These are phyloP conservation scores for Trichophyton schoenleinii DNA, from an alignment of 2,329 filamentous ascomycete species.

Conservation along the genomic window DNA sequence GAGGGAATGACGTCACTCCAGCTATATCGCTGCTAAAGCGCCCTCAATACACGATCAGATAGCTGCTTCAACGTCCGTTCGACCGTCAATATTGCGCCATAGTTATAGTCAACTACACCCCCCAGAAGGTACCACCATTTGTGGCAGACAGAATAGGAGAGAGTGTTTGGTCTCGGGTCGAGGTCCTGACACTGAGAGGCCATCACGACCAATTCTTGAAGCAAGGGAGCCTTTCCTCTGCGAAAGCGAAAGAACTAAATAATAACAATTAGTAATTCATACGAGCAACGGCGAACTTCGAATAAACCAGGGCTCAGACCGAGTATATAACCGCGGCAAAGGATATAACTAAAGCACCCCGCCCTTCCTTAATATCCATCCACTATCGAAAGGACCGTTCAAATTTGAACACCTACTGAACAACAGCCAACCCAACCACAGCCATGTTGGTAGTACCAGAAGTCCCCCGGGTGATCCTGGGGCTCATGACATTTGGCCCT, in stretches of 20 bases:
- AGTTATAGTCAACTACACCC: no score
- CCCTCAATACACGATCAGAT: no score
- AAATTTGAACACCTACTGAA: neutral
- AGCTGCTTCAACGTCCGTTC: no score
- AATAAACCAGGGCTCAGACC: no score
- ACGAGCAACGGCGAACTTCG: neutral
- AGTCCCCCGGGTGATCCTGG: constrained; percentile 63
- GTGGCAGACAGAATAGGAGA: no score
- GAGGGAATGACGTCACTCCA: neutral
- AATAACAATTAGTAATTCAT: neutral
- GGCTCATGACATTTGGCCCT: constrained; percentile 74
- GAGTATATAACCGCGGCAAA: neutral
- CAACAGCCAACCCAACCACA: neutral
- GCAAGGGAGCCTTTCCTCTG: neutral
- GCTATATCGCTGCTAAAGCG: no score
- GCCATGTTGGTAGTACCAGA: constrained; percentile 29
- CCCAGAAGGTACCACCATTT: no score
- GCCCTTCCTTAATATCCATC: neutral
- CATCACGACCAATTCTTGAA: neutral
- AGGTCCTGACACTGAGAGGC: neutral
- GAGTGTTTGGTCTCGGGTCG: no score
- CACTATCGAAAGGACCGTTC: neutral
- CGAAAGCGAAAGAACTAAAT: neutral
- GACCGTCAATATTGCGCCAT: no score
- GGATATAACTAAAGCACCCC: neutral